Conservation (phyloP, 495 filamentous ascomycete genomes). For the Articulospora tetracladia region DNA sequence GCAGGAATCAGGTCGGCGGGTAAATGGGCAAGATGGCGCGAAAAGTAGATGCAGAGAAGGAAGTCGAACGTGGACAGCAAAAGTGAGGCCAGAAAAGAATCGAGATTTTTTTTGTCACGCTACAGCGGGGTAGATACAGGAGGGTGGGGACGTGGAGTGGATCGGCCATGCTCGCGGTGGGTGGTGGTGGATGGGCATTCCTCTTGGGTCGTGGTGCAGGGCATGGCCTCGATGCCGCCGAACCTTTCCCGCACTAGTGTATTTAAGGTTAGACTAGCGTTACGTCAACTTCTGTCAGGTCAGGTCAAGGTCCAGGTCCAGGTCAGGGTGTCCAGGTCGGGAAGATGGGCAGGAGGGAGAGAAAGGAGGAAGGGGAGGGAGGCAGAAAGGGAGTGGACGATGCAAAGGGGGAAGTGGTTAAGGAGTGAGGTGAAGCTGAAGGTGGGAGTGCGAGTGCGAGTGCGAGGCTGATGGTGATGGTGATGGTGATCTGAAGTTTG, state of each 20-base stretch:
- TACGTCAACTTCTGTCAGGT: neutral
- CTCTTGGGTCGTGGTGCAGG: no score
- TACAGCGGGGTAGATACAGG: neutral
- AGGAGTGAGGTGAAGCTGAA: constrained; percentile 11
- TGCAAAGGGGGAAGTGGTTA: neutral
- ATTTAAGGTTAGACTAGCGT: neutral
- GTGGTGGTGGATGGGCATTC: no score
- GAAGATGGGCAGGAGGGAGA: no score
- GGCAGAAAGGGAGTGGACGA: no score
- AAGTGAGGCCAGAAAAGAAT: neutral
- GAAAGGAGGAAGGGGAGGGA: no score
- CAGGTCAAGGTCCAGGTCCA: no score
- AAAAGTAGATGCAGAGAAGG: neutral
- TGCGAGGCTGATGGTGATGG: no score
- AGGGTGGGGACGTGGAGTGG: no score
- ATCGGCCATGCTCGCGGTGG: no score
- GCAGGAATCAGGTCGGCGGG: neutral
- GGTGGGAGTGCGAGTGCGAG: constrained; percentile 21
- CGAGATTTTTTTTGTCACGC: neutral
- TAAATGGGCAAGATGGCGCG: neutral
- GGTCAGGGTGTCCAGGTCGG: no score
- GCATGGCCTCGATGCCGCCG: no score
- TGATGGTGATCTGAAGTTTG: no score
- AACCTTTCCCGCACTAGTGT: neutral
- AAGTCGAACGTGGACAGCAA: neutral